Evolutionary conservation across 2,329 filamentous ascomycete genomes (phyloP).

Genomic region (Aspergillus transmontanensis): DNA sequence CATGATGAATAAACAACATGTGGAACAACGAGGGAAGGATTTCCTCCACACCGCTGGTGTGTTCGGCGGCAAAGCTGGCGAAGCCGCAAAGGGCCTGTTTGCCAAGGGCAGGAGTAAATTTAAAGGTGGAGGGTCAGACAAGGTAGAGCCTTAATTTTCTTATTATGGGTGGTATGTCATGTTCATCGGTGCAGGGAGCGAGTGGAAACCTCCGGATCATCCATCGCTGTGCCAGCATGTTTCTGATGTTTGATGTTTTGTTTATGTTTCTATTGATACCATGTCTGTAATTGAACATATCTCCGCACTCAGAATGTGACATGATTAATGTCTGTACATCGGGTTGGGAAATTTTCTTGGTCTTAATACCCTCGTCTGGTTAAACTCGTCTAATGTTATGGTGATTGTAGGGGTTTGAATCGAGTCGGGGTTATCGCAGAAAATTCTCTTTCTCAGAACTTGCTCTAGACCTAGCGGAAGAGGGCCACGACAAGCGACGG

Average conservation of each 20-base stretch:
- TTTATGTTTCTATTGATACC: conserved; percentile 13
- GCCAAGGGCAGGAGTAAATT: conserved; percentile 89
- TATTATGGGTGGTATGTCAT: conserved; percentile 25
- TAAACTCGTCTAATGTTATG: conserved; percentile 13
- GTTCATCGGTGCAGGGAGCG: conserved; percentile 7
- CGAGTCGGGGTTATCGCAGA: conserved; percentile 29
- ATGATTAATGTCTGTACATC: conserved; percentile 27
- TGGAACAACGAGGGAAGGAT: conserved; percentile 85
- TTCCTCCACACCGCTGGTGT: conserved; percentile 79
- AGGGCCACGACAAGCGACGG: conserved; percentile 19
- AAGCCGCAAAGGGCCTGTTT: conserved; percentile 86
- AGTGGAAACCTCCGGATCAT: conserved; percentile 9
- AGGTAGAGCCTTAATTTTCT: conserved; percentile 77
- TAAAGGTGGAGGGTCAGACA: conserved; percentile 63
- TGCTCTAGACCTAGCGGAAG: conserved; percentile 23
- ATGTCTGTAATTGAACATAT: conserved; percentile 31
- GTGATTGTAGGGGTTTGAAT: conserved; percentile 31
- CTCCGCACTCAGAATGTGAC: conserved; percentile 24
- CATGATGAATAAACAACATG: conserved; percentile 59
- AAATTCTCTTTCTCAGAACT: conserved; percentile 26
- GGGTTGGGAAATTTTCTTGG: conserved; percentile 2
- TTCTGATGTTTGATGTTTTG: neutral
- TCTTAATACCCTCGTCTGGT: conserved; percentile 8
- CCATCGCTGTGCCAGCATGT: conserved; percentile 17
- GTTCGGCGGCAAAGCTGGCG: conserved; percentile 68